Conservation (phyloP, 164 flowering plant genomes). For the Platanus orientalis region DNA sequence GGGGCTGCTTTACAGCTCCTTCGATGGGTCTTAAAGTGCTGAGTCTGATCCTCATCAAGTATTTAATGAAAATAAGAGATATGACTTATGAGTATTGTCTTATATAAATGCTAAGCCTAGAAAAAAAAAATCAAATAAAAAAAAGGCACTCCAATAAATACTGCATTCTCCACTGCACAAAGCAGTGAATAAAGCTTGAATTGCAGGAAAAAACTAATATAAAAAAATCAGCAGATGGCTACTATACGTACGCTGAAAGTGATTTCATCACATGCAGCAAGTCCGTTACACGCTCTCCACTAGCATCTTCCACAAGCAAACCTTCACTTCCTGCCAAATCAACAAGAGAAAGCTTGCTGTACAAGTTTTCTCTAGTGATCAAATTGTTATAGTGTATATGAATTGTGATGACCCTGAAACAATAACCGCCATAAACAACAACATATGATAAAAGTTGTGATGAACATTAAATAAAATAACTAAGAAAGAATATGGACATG, state of each 20-base stretch:
- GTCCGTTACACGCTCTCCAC: slow-evolving; percentile 81
- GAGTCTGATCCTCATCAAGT: too few relatives aligned
- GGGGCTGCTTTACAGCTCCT: too few relatives aligned
- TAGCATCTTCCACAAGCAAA: slow-evolving; percentile 52
- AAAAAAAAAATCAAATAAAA: background rate
- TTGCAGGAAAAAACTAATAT: background rate
- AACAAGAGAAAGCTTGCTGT: slow-evolving; percentile 91
- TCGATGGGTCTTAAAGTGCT: too few relatives aligned
- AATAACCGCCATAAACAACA: background rate
- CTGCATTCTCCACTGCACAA: background rate
- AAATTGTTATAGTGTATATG: slow-evolving; percentile 71
- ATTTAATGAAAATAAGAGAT: too few relatives aligned
- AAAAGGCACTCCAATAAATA: background rate
- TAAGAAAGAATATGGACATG: too few relatives aligned
- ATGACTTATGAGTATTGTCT: background rate
- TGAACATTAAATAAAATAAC: too few relatives aligned
- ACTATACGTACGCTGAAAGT: slow-evolving; percentile 77
- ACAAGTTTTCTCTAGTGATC: slow-evolving; percentile 66
- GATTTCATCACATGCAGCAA: slow-evolving; percentile 91
- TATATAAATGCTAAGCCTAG: background rate
- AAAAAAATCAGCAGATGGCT: slow-evolving; percentile 3
- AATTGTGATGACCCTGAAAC: slow-evolving; percentile 70
- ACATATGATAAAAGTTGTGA: slow-evolving; percentile 1
- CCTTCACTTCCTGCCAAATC: slow-evolving; percentile 98
- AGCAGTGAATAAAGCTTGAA: background rate